Evolutionary conservation across 2,329 filamentous ascomycete genomes (phyloP).

Genomic region (Amesomyces nigricolor): DNA sequence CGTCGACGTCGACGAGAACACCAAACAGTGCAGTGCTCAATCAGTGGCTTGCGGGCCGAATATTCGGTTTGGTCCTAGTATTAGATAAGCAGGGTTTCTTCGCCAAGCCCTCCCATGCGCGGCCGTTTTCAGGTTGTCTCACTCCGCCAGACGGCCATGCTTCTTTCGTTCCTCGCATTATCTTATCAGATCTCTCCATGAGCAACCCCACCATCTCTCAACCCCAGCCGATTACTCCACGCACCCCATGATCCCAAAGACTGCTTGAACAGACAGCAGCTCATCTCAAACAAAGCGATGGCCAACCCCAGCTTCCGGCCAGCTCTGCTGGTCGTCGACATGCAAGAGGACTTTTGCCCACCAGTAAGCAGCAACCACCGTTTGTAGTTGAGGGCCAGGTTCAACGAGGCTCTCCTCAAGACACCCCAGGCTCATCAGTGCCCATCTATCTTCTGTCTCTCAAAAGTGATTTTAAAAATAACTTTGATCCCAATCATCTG

Average conservation of each 20-base stretch:
- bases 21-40: no score
- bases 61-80: background rate
- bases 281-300: constrained; percentile 9
- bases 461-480: no score
- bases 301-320: constrained; percentile 37
- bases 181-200: constrained; percentile 11
- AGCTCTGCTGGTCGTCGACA: constrained; percentile 68
- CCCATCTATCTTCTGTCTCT: no score
- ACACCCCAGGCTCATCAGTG: no score
- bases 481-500: no score
- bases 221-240: no score
- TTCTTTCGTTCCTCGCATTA: background rate
- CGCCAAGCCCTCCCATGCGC: background rate
- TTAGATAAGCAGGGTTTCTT: background rate
- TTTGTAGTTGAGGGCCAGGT: no score
- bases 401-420: no score
- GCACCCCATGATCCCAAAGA: background rate
- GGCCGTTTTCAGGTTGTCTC: background rate
- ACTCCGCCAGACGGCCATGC: constrained; percentile 1
- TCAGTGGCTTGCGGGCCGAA: no score
- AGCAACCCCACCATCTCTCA: background rate
- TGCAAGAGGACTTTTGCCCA: constrained; percentile 93
- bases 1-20: no score
- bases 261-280: background rate
- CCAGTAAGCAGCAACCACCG: constrained; percentile 53